These are phyloP conservation scores for Oryza rufipogon DNA, from an alignment of 176 grass and related monocot species.

Conservation along the genomic window DNA sequence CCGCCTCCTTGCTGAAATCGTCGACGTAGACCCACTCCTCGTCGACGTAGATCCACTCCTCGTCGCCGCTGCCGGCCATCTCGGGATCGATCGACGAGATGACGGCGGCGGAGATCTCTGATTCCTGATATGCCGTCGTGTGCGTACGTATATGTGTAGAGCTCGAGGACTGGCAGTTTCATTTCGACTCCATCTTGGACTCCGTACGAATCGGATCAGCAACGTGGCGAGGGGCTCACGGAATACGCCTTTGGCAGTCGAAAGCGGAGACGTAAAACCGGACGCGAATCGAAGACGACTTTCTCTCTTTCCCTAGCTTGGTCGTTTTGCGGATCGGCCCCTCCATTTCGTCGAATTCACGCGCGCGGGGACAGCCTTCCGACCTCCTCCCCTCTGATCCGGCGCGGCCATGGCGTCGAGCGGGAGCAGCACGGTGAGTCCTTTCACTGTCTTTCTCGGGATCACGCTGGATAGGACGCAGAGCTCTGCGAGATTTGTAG, in stretches of 20 bases:
- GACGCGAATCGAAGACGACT: background rate
- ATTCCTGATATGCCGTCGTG: background rate
- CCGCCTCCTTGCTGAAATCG: background rate
- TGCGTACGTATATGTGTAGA: background rate
- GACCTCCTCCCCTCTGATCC: constrained; percentile 26
- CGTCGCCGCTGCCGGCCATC: background rate
- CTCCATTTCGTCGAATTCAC: background rate
- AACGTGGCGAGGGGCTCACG: background rate
- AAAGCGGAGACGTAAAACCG: background rate
- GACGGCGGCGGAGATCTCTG: background rate
- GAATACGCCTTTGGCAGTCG: background rate
- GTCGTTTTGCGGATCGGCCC: background rate
- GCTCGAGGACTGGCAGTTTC: background rate
- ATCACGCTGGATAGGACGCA: background rate
- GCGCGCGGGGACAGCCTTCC: background rate
- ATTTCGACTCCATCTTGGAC: background rate
- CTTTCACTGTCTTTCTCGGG: background rate
- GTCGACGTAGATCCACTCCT: background rate
- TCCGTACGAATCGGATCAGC: background rate
- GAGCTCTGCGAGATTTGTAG: background rate
- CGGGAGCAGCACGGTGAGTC: constrained; percentile 61
- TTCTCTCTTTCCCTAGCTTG: background rate
- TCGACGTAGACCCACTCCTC: background rate
- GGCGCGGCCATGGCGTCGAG: constrained; percentile 50
- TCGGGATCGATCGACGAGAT: background rate